A percentile compares a stretch with the other conserved stretches of the same genome.
Evolutionary conservation across 1,139 yeast species (phyloP).

Genomic region (Suhomyces kunorum): DNA sequence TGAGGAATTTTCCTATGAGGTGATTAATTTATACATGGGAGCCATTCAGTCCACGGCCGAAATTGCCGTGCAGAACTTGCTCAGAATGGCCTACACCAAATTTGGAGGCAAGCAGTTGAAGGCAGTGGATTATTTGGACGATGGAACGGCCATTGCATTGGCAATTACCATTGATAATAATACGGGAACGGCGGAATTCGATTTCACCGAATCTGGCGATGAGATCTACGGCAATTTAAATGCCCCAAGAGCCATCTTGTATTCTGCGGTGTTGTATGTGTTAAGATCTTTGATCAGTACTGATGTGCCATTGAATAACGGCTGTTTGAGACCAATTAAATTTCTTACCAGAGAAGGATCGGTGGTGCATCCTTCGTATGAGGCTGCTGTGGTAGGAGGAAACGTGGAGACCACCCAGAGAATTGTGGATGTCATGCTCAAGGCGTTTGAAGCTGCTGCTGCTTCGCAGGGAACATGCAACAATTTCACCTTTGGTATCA

Average conservation of each 20-base stretch:
- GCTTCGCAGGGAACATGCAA: conserved; percentile 54
- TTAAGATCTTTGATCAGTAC: conserved; percentile 72
- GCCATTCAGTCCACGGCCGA: conserved; percentile 49
- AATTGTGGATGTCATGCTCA: conserved; percentile 74
- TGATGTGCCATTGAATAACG: conserved; percentile 83
- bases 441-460: conserved; percentile 74
- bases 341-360: conserved; percentile 69
- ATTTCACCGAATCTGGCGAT: conserved; percentile 44
- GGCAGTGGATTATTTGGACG: conserved; percentile 45
- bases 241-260: conserved; percentile 65
- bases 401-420: conserved; percentile 88
- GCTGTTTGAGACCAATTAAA: conserved; percentile 72
- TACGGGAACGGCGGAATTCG: conserved; percentile 43
- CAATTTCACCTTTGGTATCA: conserved; percentile 50
- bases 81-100: conserved; percentile 37
- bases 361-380: conserved; percentile 66
- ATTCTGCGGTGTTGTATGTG: conserved; percentile 80
- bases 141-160: conserved; percentile 45
- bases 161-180: conserved; percentile 35
- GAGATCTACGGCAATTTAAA: conserved; percentile 48
- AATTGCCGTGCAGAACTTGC: conserved; percentile 39
- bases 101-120: conserved; percentile 38
- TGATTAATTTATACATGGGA: conserved; percentile 42
- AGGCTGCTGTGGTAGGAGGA: conserved; percentile 88
- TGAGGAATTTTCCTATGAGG: conserved; percentile 35